Evolutionary conservation across 345 rosid species (phyloP), one percentile per base, ranked within the genome.

Genomic region (Salix caprea): DNA sequence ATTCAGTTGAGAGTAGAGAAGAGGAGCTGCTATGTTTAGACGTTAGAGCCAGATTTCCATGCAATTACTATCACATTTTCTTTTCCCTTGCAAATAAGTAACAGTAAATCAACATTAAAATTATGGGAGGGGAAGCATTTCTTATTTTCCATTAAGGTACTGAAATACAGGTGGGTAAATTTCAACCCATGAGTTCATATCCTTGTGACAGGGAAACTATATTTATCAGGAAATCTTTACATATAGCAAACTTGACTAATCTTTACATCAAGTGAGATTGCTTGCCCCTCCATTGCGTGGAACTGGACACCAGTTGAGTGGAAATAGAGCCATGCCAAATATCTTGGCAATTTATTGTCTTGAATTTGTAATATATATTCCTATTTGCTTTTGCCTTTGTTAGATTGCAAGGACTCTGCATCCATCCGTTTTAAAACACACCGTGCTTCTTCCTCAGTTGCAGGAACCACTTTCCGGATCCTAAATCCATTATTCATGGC

Each of bases 401-500:
- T 42, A 26, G 81, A 77, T 26, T 79, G 81, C 77, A 87, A 69
- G 74, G 86, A 64, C 79, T 89, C 83, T 16, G 94, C 89, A 78
- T 87, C 98, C 82, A 88, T 86, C 71, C 95, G 93, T 61, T 91
- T 94, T 1, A 93, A 81, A 42, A 93, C 87, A 52, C 76, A 86
- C 21, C 86, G 89, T 23, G 94, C 97, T 85, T 93, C 98, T 82
- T 91, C 98, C 85, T 93, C 93, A 3, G 98, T 93, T 28, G 88
- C 92, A 23, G 94, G 97, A 84, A 93, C 97, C 78, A 89, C 95
- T 40, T 86, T 91, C 50, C 90, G 87, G 69, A 91, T 86, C 83
- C 82, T 86, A 54, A 79, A 84, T 46, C 84, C 91, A 65, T 89
- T 81, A 64, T 79, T 83, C 56, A 75, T 73, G 67, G 90, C 82